Evolutionary conservation across 257 asterid genomes (phyloP), one percentile per base, ranked within the genome.

Genomic region (Solanum verrucosum): DNA sequence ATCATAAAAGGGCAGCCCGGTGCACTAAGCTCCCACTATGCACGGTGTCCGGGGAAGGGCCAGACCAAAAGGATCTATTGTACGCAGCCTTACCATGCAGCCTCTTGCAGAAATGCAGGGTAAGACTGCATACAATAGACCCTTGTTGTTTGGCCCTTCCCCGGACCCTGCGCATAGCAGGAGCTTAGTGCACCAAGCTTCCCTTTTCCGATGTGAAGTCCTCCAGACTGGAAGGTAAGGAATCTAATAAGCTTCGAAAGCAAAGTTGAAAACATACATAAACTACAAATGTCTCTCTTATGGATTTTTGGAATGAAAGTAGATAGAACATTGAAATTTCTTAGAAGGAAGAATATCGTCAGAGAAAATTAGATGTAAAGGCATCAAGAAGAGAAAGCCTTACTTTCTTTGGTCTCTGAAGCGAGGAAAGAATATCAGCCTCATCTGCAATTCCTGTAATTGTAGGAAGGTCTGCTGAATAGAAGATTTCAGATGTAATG

Each of bases 391-490:
- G 73, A 87, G 72, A 70, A 87, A 40, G 86, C 63, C 95, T 91
- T 93, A 96, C 99, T 92, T 97, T 96, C 93, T 97, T 97, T 60
- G 99, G 99, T 63, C 98, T 94, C 86, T 97, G 99, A 87, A 97
- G 99, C 3, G 99, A 96, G 88, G 99, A 93, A 89, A 97, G 99
- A 91, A 96, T 92, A 88, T 96, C 99, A 90, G 98, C 99, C 91
- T 97, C 99, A 87, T 97, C 99, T 37, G 95, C 90, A 86, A 97
- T 97, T 82, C 99, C 98, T 42, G 97, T 92, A 88, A 97, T 96
- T 40, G 98, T 94, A 56, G 98, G 99, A 88, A 97, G 94, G 89
- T 92, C 93, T 16, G 94, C 90, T 85, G 92, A 86, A 44, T 95
- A 91, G 88, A 96, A 95, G 85, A 93, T 90, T 91, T 95, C 96